Conservation (phyloP, 176 grass and related monocot genomes). For the Elaeis guineensis region DNA sequence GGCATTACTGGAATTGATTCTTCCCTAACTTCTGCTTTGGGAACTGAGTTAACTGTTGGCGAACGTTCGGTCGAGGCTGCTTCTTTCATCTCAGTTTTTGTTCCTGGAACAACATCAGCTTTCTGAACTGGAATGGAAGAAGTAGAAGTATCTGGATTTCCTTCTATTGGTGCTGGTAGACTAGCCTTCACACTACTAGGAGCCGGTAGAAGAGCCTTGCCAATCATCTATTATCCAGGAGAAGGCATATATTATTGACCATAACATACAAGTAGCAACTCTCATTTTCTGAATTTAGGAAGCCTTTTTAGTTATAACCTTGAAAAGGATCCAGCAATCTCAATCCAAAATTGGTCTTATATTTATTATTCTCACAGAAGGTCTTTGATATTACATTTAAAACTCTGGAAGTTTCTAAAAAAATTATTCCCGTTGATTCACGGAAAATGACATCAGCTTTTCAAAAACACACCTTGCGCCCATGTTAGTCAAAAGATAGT, state of each 20-base stretch:
- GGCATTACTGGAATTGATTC: slow-evolving; percentile 22
- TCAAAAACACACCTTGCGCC: too few species aligned
- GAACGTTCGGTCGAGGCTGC: slow-evolving; percentile 28
- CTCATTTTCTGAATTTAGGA: too few species aligned
- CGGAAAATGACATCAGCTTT: too few species aligned
- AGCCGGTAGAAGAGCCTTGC: slow-evolving; percentile 64
- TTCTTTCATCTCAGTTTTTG: slow-evolving; percentile 23
- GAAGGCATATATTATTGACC: not conserved
- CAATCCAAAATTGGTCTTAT: too few species aligned
- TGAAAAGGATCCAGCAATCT: too few species aligned
- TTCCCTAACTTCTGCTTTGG: slow-evolving; percentile 25
- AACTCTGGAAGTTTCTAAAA: too few species aligned
- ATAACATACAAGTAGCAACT: too few species aligned
- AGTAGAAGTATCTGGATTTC: slow-evolving; percentile 12
- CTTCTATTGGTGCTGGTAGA: slow-evolving; percentile 33
- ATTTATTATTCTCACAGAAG: too few species aligned
- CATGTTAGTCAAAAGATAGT: too few species aligned
- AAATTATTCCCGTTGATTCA: too few species aligned
- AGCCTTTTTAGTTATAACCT: too few species aligned
- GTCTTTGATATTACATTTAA: too few species aligned
- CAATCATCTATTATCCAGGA: slow-evolving; percentile 56
- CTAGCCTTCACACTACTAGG: slow-evolving; percentile 35
- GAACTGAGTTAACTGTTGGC: slow-evolving; percentile 18
- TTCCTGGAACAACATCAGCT: slow-evolving; percentile 18
- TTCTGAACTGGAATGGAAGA: slow-evolving; percentile 25